Evolutionary conservation across 1,139 yeast genomes (phyloP).

Genomic region (Diutina scorzettiae): DNA sequence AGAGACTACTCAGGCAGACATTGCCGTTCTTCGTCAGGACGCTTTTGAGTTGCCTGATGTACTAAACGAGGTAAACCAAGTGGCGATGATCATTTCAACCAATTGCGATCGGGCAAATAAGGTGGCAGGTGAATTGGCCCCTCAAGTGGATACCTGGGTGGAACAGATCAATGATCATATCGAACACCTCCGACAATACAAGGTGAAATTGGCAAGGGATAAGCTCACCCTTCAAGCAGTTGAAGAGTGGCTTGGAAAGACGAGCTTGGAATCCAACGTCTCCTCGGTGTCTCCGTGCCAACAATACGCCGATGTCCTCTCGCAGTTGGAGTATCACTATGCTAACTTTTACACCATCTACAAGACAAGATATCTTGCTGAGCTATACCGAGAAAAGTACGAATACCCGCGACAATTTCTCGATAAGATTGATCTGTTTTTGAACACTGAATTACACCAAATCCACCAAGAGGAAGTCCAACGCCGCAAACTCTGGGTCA

Average conservation of each 20-base stretch:
- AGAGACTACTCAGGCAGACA: not conserved
- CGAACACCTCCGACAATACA: constrained; percentile 15
- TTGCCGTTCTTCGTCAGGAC: not conserved
- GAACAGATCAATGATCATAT: constrained; percentile 12
- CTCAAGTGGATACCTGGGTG: constrained; percentile 13
- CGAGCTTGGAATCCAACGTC: constrained; percentile 6
- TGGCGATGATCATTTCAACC: constrained; percentile 25
- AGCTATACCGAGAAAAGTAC: constrained; percentile 29
- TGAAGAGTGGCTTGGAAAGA: constrained; percentile 9
- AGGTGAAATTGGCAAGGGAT: constrained; percentile 17
- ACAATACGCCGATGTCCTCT: constrained; percentile 17
- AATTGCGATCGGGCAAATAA: constrained; percentile 25
- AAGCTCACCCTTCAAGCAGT: constrained; percentile 13
- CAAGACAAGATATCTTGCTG: constrained; percentile 26
- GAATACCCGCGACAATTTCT: constrained; percentile 29
- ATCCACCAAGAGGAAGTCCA: constrained; percentile 26
- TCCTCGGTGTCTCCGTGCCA: constrained; percentile 11
- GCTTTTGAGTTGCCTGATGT: constrained; percentile 8
- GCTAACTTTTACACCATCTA: constrained; percentile 23
- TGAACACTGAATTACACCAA: constrained; percentile 22
- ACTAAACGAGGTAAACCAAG: constrained; percentile 15
- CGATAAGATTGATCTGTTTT: constrained; percentile 19
- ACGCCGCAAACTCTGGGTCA: constrained; percentile 26
- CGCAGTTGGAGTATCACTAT: constrained; percentile 26
- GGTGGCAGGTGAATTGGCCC: constrained; percentile 12